A percentile compares a stretch with the other conserved stretches of the same genome.
Evolutionary conservation across 208 protist genomes (phyloP).

Genomic region (Trypanosoma rangeli): DNA sequence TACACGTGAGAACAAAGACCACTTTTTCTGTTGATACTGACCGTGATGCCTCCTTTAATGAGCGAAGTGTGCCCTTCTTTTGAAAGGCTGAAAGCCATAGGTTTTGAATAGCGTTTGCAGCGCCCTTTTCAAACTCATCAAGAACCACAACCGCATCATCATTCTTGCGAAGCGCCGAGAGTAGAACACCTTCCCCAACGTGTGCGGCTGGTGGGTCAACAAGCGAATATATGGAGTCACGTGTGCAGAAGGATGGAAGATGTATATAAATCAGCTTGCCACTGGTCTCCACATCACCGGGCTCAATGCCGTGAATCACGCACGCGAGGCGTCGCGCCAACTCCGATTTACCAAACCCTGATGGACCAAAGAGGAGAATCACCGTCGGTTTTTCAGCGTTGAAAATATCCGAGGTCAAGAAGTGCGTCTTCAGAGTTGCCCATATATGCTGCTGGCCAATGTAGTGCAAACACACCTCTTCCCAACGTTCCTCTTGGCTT

Average conservation of each 20-base stretch:
- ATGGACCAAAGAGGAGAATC: constrained; percentile 81
- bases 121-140: constrained; percentile 89
- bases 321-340: constrained; percentile 66
- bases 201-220: constrained; percentile 85
- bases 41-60: constrained; percentile 70
- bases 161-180: constrained; percentile 67
- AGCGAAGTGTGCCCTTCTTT: constrained; percentile 81
- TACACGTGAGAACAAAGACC: constrained; percentile 87
- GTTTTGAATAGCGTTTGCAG: constrained; percentile 78
- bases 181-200: constrained; percentile 78
- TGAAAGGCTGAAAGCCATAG: constrained; percentile 89
- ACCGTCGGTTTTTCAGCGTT: constrained; percentile 79
- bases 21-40: constrained; percentile 70
- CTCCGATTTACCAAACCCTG: constrained; percentile 85
- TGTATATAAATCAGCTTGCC: constrained; percentile 85
- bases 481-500: constrained; percentile 45
- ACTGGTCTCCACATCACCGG: constrained; percentile 41
- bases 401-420: constrained; percentile 60
- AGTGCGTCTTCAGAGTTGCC: constrained; percentile 50
- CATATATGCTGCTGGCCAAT: constrained; percentile 73
- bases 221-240: constrained; percentile 87
- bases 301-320: constrained; percentile 50
- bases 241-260: constrained; percentile 85
- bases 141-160: constrained; percentile 80
- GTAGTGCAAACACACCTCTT: constrained; percentile 45